Conservation (phyloP, 257 asterid species). For the Haberlea rhodopensis region DNA sequence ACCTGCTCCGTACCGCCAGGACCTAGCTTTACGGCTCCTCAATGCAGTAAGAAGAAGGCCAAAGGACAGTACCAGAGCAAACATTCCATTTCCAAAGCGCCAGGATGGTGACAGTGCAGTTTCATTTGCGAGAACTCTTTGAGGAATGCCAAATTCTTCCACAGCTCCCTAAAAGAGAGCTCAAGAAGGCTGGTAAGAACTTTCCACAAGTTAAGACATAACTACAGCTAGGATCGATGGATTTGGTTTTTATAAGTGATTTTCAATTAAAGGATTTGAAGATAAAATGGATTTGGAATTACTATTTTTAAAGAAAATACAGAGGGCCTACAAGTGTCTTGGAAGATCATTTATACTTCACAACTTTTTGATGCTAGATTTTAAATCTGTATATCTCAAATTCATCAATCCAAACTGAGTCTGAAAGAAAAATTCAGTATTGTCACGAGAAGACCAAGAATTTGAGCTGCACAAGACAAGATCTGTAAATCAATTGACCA, state of each 20-base stretch:
- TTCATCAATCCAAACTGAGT: neutral
- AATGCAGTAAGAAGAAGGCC: conserved; percentile 88
- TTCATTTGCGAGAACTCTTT: conserved; percentile 57
- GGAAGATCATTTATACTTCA: neutral
- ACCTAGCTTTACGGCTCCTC: conserved; percentile 84
- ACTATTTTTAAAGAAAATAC: neutral
- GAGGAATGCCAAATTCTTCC: conserved; percentile 85
- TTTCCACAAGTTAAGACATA: conserved; percentile 1
- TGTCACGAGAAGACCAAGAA: neutral
- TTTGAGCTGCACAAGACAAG: neutral
- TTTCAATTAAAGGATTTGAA: no score
- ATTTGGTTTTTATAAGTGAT: neutral
- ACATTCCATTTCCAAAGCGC: conserved; percentile 98
- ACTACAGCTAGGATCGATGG: neutral
- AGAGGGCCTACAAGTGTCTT: neutral
- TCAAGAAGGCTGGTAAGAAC: conserved; percentile 20
- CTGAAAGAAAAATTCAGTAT: neutral
- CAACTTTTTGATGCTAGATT: no score
- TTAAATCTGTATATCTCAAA: neutral
- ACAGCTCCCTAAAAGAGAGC: conserved; percentile 65
- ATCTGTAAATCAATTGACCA: neutral
- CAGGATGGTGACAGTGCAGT: conserved; percentile 66
- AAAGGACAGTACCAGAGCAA: conserved; percentile 82
- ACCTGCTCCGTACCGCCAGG: conserved; percentile 99
- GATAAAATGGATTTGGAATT: neutral